phyloP scores from a whole-genome alignment of 768 basidiomycete species.

The Candolleomyces efflorescens region DNA sequence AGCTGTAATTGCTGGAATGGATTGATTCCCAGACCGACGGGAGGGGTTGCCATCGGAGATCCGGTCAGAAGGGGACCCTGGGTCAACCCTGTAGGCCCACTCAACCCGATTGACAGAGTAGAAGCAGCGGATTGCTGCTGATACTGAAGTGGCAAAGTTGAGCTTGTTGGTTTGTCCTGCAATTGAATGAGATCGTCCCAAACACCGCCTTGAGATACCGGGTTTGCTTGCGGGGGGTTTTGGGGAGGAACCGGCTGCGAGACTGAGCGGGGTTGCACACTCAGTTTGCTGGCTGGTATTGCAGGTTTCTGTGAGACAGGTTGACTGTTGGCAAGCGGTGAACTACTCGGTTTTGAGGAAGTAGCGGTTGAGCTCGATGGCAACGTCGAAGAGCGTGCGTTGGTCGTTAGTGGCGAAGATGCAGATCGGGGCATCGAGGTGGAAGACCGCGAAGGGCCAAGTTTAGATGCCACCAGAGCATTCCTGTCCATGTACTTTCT shows the following conservation, averaged over 20 bases:
- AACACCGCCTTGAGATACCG: slow-evolving; percentile 32
- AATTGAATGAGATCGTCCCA: slow-evolving; percentile 57
- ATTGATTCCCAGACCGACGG: slow-evolving; percentile 21
- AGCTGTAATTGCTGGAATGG: slow-evolving; percentile 18
- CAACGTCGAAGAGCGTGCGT: slow-evolving; percentile 10
- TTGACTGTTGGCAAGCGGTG: slow-evolving; percentile 8
- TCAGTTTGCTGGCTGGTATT: slow-evolving; percentile 12
- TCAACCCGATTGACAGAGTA: neutral
- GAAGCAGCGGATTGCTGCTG: slow-evolving; percentile 10
- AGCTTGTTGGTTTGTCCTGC: slow-evolving; percentile 36
- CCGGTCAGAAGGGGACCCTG: slow-evolving; percentile 11
- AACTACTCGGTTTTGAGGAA: slow-evolving; percentile 3
- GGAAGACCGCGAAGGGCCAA: slow-evolving; percentile 39
- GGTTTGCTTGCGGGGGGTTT: slow-evolving; percentile 17
- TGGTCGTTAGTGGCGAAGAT: slow-evolving; percentile 9
- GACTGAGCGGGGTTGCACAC: slow-evolving; percentile 17
- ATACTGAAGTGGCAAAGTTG: slow-evolving; percentile 52
- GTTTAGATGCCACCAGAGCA: slow-evolving; percentile 41
- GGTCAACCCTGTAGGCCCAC: slow-evolving; percentile 5
- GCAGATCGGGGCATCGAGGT: slow-evolving; percentile 24
- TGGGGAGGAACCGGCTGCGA: slow-evolving; percentile 21
- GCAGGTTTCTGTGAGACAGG: slow-evolving; percentile 8
- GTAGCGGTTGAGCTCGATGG: slow-evolving; percentile 4
- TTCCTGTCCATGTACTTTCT: slow-evolving; percentile 58
- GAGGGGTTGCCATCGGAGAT: slow-evolving; percentile 14